Evolutionary conservation across 1,284 basidiomycete genomes (phyloP), one percentile per base, ranked within the genome.

Genomic region (Phenoliferia sp.): DNA sequence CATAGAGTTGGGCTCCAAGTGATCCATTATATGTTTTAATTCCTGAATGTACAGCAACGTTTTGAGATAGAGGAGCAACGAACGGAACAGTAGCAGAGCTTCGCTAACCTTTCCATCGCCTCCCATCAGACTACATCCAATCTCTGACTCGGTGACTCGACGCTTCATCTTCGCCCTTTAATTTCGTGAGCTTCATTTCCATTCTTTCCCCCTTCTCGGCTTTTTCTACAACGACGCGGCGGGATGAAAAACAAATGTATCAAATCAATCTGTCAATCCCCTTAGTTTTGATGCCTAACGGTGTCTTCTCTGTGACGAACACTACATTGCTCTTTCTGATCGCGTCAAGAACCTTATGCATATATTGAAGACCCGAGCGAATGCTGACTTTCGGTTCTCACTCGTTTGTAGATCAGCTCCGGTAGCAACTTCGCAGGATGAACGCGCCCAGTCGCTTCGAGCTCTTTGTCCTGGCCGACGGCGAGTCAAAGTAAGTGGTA

Each of bases 381-480:
- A 35, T 19, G 33, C 29, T 58, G 16, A 39, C 26, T 34, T 5
- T 32, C 48, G 50, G 33, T 22, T 35, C 34, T 22, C 17, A 32
- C 39, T 35, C 29, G 28, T 36, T 52, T 15, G 17, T 22, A 50
- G 7, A 29, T 22, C 17, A 29, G 29, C 19, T 10, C 55, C 28
- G 28, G 48, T 52, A 3, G 4, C 33, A 17, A 10, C 31, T 19
- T 15, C 44, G 22, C 59, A 32, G 28, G 31, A 94, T 95, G 88
- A 99, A 99, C 81, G 92, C 92, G 60, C 94, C 94, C 12, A 88
- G 89, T 79, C 88, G 95, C 75, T 90, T 90, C 79, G 94, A 96
- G 80, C 85, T 94, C 74, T 93, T 88, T 78, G 90, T 95, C 65
- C 86, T 94, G 35, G 90, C 91, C 48, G 91, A 97, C 74, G 92